phyloP scores from a whole-genome alignment of 305 asterid species.

The Caryopteris hybrid region DNA sequence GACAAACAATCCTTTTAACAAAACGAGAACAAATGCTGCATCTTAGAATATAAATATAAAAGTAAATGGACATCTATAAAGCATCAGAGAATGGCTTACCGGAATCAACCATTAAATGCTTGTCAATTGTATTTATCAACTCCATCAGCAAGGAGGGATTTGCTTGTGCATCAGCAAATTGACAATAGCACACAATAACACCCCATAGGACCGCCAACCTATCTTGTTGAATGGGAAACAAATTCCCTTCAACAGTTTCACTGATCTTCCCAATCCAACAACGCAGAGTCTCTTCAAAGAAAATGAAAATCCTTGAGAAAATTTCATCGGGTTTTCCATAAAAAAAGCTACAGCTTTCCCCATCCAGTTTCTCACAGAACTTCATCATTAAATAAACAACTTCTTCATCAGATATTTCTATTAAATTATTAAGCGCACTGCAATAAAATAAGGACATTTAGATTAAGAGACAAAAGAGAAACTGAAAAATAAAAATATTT shows the following conservation, averaged over 20 bases:
- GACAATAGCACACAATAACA: slow-evolving; percentile 64
- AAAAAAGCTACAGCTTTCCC: slow-evolving; percentile 34
- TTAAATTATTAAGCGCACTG: slow-evolving; percentile 74
- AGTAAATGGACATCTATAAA: slow-evolving; percentile 7
- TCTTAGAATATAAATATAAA: neutral
- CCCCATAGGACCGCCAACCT: slow-evolving; percentile 80
- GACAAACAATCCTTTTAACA: neutral
- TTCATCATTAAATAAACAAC: slow-evolving; percentile 55
- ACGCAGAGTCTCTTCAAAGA: slow-evolving; percentile 39
- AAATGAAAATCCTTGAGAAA: slow-evolving; percentile 34
- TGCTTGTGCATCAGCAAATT: slow-evolving; percentile 39
- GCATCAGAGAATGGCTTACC: slow-evolving; percentile 44
- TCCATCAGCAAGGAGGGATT: slow-evolving; percentile 51
- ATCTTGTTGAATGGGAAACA: slow-evolving; percentile 33
- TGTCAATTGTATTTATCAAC: slow-evolving; percentile 65
- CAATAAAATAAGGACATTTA: slow-evolving; percentile 29
- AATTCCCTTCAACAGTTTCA: slow-evolving; percentile 32
- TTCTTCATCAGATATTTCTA: slow-evolving; percentile 54
- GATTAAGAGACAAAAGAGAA: neutral
- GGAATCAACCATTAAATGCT: slow-evolving; percentile 46
- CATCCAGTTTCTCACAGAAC: slow-evolving; percentile 63
- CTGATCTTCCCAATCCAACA: slow-evolving; percentile 48
- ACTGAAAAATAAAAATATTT: neutral
- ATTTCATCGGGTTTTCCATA: slow-evolving; percentile 40
- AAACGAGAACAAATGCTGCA: slow-evolving; percentile 6